Base-by-base conservation (phyloP, 306 rosid species). In the cucumber (Cucumis sativus) region DNA sequence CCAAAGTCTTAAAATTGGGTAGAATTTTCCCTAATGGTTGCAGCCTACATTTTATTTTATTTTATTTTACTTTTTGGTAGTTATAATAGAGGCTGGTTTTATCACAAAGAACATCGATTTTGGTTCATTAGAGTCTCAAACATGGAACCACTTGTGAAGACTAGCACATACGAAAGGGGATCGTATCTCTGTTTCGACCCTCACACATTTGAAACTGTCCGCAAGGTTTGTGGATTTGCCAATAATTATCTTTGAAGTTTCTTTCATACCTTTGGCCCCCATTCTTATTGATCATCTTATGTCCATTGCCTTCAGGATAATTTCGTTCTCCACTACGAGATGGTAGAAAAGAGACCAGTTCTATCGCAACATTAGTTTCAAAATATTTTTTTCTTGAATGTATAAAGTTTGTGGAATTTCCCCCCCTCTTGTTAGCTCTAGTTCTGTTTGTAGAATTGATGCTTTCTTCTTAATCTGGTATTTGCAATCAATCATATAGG, bases 131-230 rank as follows among this genome's bases (percentile, higher is more conserved):
- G 96, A 78, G 87, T 85, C 57, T 87, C 97, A 78, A 91, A 88
- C 78, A 74, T 87, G 84, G 99, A 96, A 83, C 98, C 91, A 2
- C 89, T 91, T 35, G 98, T 89, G 20, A 91, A 92, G 85, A 91
- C 97, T 25, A 82, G 75, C 85, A 79, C 93, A 0, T 85, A 86
- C 28, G 99, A 96, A 88, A 87, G 92, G 82, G 98, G 98, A 79
- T 91, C 96, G 10, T 96, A 92, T 80, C 91, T 84, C 82, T 91
- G 91, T 83, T 96, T 96, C 47, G 98, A 96, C 74, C 98, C 98
- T 17, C 91, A 81, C 84, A 58, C 90, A 67, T 91, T 96, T 61
- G 99, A 96, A 87, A 87, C 83, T 0, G 76, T 89, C 77, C 93
- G 89, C 30, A 92, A 92, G 99, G 99, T 96, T 77, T 74, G 95